Base-by-base conservation (phyloP, 148 eudicot genomes). In the Dysphania ambrosioides region DNA sequence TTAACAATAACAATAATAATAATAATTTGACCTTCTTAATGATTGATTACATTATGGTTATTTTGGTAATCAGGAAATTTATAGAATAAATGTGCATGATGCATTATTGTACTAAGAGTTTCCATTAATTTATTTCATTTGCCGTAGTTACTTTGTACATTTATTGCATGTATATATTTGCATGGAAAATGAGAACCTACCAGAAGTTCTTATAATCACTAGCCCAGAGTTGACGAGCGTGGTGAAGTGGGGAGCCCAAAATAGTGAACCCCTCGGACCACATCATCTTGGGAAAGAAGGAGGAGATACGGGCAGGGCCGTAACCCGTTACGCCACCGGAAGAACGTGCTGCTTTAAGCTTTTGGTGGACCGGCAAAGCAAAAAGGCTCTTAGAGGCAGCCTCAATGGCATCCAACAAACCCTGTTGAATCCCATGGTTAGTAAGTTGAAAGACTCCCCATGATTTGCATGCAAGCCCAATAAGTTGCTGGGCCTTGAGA, bases 241-340 rank as follows among this genome's bases (percentile, higher is more conserved):
- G 92, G 34, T 95, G 89, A 27, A 80, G 44, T 0, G 97, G 92
- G 2, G 97, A 90, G 0, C 97, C 99, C 41, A 84, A 29, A 61
- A 95, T 84, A 66, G 96, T 92, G 87, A 95, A 95, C 38, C 99
- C 99, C 75, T 93, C 98, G 6, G 88, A 87, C 98, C 97, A 91
- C 92, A 89, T 89, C 31, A 66, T 84, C 79, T 93, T 93, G 13
- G 89, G 82, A 35, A 89, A 91, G 65, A 88, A 88, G 0, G 91
- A 85, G 3, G 94, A 85, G 15, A 91, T 89, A 0, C 86, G 88
- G 55, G 92, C 89, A 29, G 78, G 82, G 31, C 98, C 98, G 44
- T 91, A 93, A 3, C 98, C 98, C 10, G 92, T 19, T 8, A 87
- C 78, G 0, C 94, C 89, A 5, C 78, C 82, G 0, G 83, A 72